Evolutionary conservation across 768 basidiomycete genomes (phyloP).

Genomic region (Cytidiella melzeri): DNA sequence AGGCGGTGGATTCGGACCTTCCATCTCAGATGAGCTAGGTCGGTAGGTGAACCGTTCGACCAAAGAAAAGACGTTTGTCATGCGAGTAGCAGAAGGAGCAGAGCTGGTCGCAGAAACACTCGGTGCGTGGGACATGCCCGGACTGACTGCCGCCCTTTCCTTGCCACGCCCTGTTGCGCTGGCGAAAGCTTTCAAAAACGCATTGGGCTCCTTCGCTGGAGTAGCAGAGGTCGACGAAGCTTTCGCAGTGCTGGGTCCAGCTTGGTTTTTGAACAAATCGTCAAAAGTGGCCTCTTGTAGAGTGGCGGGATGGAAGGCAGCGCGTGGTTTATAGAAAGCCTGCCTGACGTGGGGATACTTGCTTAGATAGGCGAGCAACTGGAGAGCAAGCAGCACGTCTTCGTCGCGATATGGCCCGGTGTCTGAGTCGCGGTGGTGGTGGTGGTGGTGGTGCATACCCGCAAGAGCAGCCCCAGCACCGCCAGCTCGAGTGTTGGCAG

Average conservation of each 20-base stretch:
- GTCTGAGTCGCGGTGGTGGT: slow-evolving; percentile 33
- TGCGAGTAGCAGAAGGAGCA: slow-evolving; percentile 31
- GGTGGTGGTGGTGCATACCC: slow-evolving; percentile 25
- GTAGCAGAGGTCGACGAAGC: slow-evolving; percentile 15
- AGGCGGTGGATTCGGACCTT: slow-evolving; percentile 60
- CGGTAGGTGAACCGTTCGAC: slow-evolving; percentile 97
- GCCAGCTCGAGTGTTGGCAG: slow-evolving; percentile 1
- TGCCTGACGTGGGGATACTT: slow-evolving; percentile 97
- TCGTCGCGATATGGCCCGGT: slow-evolving; percentile 86
- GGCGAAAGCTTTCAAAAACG: slow-evolving; percentile 43
- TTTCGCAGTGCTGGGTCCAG: slow-evolving; percentile 10
- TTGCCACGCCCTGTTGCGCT: slow-evolving; percentile 40
- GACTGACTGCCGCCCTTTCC: slow-evolving; percentile 12
- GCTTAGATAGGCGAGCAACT: slow-evolving; percentile 92
- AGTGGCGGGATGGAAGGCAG: slow-evolving; percentile 77
- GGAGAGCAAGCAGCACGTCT: slow-evolving; percentile 84
- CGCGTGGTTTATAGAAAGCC: slow-evolving; percentile 86
- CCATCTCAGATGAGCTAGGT: slow-evolving; percentile 75
- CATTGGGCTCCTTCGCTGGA: slow-evolving; percentile 28
- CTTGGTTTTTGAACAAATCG: slow-evolving; percentile 2
- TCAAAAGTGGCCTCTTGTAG: slow-evolving; percentile 20
- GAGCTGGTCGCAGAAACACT: slow-evolving; percentile 11
- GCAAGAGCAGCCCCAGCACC: slow-evolving; percentile 11
- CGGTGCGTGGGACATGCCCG: slow-evolving; percentile 10
- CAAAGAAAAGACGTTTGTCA: slow-evolving; percentile 92